phyloP scores from a whole-genome alignment of 495 filamentous ascomycete genomes.

The Lasiosphaeris hirsuta region DNA sequence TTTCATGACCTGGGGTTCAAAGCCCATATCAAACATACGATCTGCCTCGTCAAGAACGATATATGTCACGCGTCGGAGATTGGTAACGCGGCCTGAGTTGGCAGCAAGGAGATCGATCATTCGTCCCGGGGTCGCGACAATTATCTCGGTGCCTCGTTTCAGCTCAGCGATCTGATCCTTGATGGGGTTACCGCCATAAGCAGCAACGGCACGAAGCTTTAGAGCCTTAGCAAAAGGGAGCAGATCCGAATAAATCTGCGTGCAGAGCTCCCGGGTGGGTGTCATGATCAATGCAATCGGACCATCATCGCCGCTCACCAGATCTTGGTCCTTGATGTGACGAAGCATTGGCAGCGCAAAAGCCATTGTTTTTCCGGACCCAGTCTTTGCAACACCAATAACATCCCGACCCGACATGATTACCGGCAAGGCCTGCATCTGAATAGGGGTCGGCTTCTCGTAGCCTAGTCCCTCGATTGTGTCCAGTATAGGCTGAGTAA shows the following conservation, averaged over 20 bases:
- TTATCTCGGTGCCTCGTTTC: conserved; percentile 91
- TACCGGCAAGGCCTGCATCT: conserved; percentile 89
- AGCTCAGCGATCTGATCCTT: conserved; percentile 97
- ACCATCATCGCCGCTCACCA: conserved; percentile 79
- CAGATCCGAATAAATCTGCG: conserved; percentile 91
- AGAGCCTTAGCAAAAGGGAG: conserved; percentile 89
- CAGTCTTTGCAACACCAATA: conserved; percentile 95
- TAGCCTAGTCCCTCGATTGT: conserved; percentile 81
- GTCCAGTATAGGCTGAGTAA: conserved; percentile 83
- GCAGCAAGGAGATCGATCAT: conserved; percentile 93
- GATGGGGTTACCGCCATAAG: conserved; percentile 93
- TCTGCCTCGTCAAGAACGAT: conserved; percentile 96
- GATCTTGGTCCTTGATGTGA: conserved; percentile 91
- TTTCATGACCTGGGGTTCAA: conserved; percentile 97
- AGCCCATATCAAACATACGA: conserved; percentile 99
- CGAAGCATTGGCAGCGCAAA: conserved; percentile 95
- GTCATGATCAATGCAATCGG: conserved; percentile 88
- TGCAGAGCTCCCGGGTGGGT: conserved; percentile 90
- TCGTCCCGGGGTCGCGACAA: conserved; percentile 94
- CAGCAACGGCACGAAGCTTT: conserved; percentile 87
- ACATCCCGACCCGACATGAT: conserved; percentile 97
- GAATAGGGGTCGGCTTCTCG: conserved; percentile 86
- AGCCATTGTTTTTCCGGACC: conserved; percentile 97
- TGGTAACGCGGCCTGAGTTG: conserved; percentile 89
- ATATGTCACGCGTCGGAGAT: conserved; percentile 83